Evolutionary conservation across 768 basidiomycete genomes (phyloP).

Genomic region (Baorangia bicolor): DNA sequence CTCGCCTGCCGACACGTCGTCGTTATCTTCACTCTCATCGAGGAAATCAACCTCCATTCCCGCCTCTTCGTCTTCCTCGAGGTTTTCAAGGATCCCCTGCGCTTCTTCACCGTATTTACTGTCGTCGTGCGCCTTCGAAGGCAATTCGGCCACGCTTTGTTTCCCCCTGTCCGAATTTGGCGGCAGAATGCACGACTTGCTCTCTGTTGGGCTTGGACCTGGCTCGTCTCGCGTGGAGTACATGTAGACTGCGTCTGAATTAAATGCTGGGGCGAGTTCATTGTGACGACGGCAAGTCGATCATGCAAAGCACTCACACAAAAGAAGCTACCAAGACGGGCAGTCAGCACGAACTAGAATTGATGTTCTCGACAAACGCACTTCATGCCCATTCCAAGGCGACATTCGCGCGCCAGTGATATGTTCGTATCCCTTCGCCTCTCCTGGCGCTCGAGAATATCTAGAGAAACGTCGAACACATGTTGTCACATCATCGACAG

Average conservation of each 20-base stretch:
- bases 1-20: constrained; percentile 23
- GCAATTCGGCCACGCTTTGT: neutral
- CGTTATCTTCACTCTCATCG: constrained; percentile 30
- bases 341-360: constrained; percentile 11
- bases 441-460: constrained; percentile 33
- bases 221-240: constrained; percentile 73
- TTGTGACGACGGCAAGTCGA: constrained; percentile 2
- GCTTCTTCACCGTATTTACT: constrained; percentile 4
- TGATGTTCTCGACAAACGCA: constrained; percentile 27
- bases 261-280: constrained; percentile 53
- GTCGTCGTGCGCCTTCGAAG: neutral
- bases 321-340: constrained; percentile 46
- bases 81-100: neutral
- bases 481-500: constrained; percentile 54
- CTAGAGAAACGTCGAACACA: constrained; percentile 83
- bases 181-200: constrained; percentile 27
- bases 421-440: constrained; percentile 49
- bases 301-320: constrained; percentile 46
- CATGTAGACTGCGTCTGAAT: constrained; percentile 67
- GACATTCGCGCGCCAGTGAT: constrained; percentile 79
- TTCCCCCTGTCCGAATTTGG: constrained; percentile 22
- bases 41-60: constrained; percentile 32
- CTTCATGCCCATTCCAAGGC: constrained; percentile 70
- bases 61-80: constrained; percentile 23
- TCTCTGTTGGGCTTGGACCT: constrained; percentile 18